Base-by-base conservation (phyloP, 2,329 filamentous ascomycete genomes). In the Diaporthe citrichinensis region DNA sequence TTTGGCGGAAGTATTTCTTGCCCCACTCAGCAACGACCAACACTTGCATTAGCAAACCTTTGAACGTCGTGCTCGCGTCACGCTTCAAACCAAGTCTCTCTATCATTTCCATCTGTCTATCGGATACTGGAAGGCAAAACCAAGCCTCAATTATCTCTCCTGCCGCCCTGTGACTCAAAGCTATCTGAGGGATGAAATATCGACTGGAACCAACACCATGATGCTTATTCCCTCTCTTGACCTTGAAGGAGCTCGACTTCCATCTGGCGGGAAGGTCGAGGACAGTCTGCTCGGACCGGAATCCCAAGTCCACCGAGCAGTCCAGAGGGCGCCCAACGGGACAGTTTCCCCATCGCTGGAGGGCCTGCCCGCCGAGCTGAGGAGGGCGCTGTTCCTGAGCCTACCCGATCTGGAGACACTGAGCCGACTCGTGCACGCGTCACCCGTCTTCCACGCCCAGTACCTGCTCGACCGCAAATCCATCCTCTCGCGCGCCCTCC, bases 391-490 rank as follows among this genome's bases (percentile, higher is more conserved):
- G 23, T 46, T 68, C 28, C 14, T 17, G 10, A 28, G 10, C 46
- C 36, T 55, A 15, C 17, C 65, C 0, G 31, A 53, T 39, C 46
- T 53, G n/a, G 28, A 17, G 31, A 55, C 65, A 4, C 65, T 69
- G 20, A 39, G 65, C 36, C 20, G 31, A 9, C 23, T 69, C 15
- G n/a, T 55, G 10, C 65, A 69, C 34, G 62, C 62, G 12, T 68
- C 62, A 20, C 62, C 62, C 10, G 20, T 68, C 28, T 68, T 36
- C 62, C 51, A 39, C 23, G 15, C 34, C 9, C 67, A 71, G 28
- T 71, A 57, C 15, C 51, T 53, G n/a, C 23, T 41, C 9, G 12
- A 71, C n/a, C 67, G 51, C 6, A 71, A 31, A 23, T 57, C 34
- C 23, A 31, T 44, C 31, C 36, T 71, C 23, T 25, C 15, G 3